These are phyloP conservation scores for Sclerotinia subarctica DNA, from an alignment of 2,329 filamentous ascomycete species.

Conservation along the genomic window DNA sequence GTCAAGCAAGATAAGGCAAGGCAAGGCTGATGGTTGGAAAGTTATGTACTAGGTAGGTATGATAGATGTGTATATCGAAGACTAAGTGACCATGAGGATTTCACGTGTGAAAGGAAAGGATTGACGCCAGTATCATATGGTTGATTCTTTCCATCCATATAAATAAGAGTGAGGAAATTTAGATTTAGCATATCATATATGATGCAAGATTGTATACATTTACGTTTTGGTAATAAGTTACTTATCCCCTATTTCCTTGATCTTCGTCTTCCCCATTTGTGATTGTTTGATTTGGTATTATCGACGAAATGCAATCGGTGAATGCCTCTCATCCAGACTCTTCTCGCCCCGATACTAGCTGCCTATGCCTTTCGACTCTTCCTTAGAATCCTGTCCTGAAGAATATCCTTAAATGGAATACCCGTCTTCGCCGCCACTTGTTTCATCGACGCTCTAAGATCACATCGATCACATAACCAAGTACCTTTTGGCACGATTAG, in stretches of 20 bases:
- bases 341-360: background rate
- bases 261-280: background rate
- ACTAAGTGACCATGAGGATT: background rate
- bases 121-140: background rate
- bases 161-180: background rate
- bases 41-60: background rate
- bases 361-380: background rate
- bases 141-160: background rate
- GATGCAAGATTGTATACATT: background rate
- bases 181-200: background rate
- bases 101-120: background rate
- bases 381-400: background rate
- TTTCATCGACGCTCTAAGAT: background rate
- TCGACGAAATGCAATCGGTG: no score
- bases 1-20: background rate
- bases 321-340: no score
- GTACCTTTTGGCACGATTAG: background rate
- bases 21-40: no score
- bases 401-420: background rate
- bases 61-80: background rate
- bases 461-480: slow-evolving; percentile 5
- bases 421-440: background rate
- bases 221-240: background rate
- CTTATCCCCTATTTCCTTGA: background rate
- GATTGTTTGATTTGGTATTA: no score